Evolutionary conservation across 2,329 filamentous ascomycete genomes (phyloP).

Genomic region (Aspergillus pseudonomiae): DNA sequence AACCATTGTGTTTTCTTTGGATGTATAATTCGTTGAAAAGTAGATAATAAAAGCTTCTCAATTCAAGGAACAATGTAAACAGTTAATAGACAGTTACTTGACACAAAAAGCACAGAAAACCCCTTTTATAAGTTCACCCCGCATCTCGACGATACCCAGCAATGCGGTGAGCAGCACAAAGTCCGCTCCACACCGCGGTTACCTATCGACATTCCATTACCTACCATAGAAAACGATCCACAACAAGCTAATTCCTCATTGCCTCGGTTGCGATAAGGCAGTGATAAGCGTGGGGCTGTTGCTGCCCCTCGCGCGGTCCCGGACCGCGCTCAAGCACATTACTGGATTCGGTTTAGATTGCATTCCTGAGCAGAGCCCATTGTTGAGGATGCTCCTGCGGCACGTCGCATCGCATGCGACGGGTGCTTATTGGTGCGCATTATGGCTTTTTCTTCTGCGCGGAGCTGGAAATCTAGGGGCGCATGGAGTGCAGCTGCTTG

Average conservation of each 20-base stretch:
- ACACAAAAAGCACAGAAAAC: no score
- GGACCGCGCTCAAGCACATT: neutral
- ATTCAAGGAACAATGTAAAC: no score
- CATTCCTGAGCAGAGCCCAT: no score
- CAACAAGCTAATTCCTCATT: neutral
- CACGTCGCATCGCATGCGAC: no score
- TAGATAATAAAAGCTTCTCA: neutral
- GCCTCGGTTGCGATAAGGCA: neutral
- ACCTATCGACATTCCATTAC: neutral
- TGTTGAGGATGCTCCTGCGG: no score
- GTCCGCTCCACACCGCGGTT: neutral
- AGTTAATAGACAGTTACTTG: no score
- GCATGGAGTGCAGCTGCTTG: no score
- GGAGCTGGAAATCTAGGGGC: no score
- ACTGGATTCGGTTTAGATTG: no score
- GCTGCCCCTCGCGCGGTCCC: neutral
- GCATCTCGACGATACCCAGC: neutral
- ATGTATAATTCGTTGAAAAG: neutral
- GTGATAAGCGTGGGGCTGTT: neutral
- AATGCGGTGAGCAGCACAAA: neutral
- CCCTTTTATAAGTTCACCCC: neutral
- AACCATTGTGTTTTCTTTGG: slow-evolving; percentile 16
- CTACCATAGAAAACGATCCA: neutral
- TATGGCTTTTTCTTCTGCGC: no score
- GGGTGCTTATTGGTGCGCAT: no score